Base-by-base conservation (phyloP, 2,329 filamentous ascomycete species). In the Ophioceras dolichostomum region DNA sequence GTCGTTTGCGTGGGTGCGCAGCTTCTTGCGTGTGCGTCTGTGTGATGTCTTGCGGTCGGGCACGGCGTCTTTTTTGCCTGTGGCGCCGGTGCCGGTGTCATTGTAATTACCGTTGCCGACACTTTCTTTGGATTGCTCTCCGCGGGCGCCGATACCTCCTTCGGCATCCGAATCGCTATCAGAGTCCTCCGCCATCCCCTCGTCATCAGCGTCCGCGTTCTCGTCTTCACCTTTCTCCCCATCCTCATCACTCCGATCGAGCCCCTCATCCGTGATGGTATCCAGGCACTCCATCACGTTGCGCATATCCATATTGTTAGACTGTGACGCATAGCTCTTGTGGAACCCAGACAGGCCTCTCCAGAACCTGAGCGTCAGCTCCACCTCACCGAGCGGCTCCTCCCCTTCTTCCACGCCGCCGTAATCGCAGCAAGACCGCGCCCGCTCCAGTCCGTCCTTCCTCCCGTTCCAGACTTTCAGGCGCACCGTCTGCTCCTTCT, bases 401-500 rank as follows among this genome's bases (percentile, higher is more conserved):
- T 74, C 73, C 10, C 73, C 71, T 28, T 72, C 69, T 10, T 69
- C 63, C 24, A 71, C 54, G 1, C 52, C 59, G 1, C 48, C 38
- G 30, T 59, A 61, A 9, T 54, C 55, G 18, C 42, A 55, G 39
- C 58, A 59, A 6, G 48, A 49, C 31, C 51, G 33, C 41, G 59
- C 43, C 52, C 58, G 43, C 50, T 46, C 47, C 41, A 67, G 42
- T 48, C 64, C 42, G 44, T 68, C 54, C 51, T 77, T 61, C 45
- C 79, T 68, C 18, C 79, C 76, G 49, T 76, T 78, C 74, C 77
- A 86, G 3, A 86, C 68, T 5, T 72, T 58, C 3, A 86, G 50
- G 4, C 63, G 65, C 8, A 81, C 47, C 1, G 67, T 72, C 31
- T 65, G 60, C 37, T 77, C 67, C 47, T 82, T 72, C 41, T 83